phyloP scores from a whole-genome alignment of 1,284 basidiomycete genomes.

The Ustilago bromivora region DNA sequence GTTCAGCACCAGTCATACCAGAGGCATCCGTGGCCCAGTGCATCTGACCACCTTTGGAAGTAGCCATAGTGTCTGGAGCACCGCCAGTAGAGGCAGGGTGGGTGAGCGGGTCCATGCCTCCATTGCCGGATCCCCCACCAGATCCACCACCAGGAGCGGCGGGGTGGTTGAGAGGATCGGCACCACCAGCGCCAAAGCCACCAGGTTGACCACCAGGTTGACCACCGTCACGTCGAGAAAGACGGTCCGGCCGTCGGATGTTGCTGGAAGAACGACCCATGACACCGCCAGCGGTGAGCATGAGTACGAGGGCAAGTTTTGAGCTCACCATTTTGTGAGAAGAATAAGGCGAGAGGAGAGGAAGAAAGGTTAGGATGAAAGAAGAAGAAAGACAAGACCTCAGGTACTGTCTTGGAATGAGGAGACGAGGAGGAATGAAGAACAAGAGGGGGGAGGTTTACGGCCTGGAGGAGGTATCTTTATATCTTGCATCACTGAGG shows the following conservation, averaged over 20 bases:
- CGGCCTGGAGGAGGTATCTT: background rate
- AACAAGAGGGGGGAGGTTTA: background rate
- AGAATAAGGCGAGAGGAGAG: background rate
- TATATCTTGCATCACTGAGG: conserved; percentile 8
- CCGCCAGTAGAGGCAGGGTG: conserved; percentile 17
- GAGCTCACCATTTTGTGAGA: conserved; percentile 36
- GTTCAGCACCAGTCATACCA: conserved; percentile 37
- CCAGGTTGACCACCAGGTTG: background rate
- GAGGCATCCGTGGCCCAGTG: conserved; percentile 44
- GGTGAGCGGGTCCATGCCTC: conserved; percentile 25
- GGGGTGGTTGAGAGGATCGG: background rate
- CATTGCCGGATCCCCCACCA: conserved; percentile 4
- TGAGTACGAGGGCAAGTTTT: conserved; percentile 38
- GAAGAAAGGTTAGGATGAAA: background rate
- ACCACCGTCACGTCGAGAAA: conserved; percentile 10
- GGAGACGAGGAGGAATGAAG: conserved; percentile 4
- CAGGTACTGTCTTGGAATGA: background rate
- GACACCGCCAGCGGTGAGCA: conserved; percentile 49
- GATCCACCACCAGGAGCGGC: conserved; percentile 1
- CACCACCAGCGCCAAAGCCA: conserved; percentile 5
- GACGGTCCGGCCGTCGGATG: conserved; percentile 34
- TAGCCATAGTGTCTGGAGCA: background rate
- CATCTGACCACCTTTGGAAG: conserved; percentile 27
- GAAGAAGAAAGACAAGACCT: background rate
- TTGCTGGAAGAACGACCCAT: conserved; percentile 22